Percentiles rank a stretch among this genome's conserved stretches.
Evolutionary conservation across 108 stramenopile genomes (phyloP).

Genomic region (Pseudonitzschia delicatissima): DNA sequence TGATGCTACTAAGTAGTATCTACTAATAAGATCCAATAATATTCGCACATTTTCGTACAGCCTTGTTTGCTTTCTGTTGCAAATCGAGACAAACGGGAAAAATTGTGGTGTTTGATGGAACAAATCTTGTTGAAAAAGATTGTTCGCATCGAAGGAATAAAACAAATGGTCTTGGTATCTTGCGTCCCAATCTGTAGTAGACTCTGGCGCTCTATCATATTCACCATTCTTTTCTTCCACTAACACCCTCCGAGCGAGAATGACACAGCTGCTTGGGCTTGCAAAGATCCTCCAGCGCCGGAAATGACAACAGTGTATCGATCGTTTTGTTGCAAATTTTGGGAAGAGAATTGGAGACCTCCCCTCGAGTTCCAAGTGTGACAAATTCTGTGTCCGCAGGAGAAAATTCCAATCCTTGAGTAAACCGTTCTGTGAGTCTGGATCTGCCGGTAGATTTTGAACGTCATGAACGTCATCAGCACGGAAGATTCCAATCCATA

Average conservation of each 20-base stretch:
- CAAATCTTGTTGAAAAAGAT: no score
- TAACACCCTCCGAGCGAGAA: constrained; percentile 12
- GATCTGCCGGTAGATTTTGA: constrained; percentile 3
- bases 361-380: constrained; percentile 1
- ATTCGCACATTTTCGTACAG: no score
- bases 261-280: constrained; percentile 5
- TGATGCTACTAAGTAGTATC: no score
- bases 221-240: not conserved
- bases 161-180: no score
- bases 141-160: no score
- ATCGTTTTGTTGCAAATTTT: not conserved
- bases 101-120: no score
- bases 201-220: no score
- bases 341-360: not conserved
- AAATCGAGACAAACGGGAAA: no score
- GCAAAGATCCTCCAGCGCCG: not conserved
- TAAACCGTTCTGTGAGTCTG: not conserved
- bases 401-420: constrained; percentile 10
- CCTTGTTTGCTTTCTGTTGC: no score
- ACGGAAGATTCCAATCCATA: constrained; percentile 4
- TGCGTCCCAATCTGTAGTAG: no score
- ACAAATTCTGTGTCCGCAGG: constrained; percentile 5
- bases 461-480: not conserved
- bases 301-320: not conserved
- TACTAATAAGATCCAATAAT: no score